Evolutionary conservation across 2,329 filamentous ascomycete species (phyloP).

Genomic region (Stachybotrys chartarum): DNA sequence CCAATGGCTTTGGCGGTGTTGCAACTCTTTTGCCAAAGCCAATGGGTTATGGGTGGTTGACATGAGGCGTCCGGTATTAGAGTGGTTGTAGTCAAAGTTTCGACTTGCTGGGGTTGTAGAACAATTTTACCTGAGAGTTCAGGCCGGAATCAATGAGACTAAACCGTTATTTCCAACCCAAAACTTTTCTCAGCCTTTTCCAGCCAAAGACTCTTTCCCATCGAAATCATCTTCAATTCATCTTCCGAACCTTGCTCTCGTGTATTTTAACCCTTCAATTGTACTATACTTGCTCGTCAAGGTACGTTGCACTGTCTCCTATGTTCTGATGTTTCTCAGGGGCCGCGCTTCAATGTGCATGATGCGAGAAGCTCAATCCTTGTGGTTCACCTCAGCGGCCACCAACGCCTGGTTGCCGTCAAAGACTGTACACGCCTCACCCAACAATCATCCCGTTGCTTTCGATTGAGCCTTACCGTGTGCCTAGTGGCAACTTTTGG

Average conservation of each 20-base stretch:
- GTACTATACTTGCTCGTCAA: not conserved
- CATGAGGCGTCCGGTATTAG: no score
- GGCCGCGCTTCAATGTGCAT: not conserved
- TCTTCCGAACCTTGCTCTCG: not conserved
- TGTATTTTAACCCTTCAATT: not conserved
- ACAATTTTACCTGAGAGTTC: slow-evolving; percentile 23
- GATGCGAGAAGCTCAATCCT: no score
- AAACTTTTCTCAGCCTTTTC: slow-evolving; percentile 20
- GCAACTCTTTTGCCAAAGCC: no score
- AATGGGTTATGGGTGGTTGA: no score
- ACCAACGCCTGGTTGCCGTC: no score
- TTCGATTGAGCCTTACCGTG: not conserved
- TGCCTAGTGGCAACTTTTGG: not conserved
- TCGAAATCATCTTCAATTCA: not conserved
- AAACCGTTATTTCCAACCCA: slow-evolving; percentile 4
- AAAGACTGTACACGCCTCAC: no score
- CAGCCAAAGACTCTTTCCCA: not conserved
- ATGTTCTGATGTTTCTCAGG: not conserved
- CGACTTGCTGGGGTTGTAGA: not conserved
- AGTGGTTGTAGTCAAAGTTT: not conserved
- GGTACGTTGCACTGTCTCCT: not conserved
- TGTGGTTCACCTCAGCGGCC: no score
- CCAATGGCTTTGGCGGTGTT: no score
- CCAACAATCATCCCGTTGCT: not conserved
- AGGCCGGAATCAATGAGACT: slow-evolving; percentile 15